Evolutionary conservation across 2,329 filamentous ascomycete genomes (phyloP).

Genomic region (Cytospora mali): DNA sequence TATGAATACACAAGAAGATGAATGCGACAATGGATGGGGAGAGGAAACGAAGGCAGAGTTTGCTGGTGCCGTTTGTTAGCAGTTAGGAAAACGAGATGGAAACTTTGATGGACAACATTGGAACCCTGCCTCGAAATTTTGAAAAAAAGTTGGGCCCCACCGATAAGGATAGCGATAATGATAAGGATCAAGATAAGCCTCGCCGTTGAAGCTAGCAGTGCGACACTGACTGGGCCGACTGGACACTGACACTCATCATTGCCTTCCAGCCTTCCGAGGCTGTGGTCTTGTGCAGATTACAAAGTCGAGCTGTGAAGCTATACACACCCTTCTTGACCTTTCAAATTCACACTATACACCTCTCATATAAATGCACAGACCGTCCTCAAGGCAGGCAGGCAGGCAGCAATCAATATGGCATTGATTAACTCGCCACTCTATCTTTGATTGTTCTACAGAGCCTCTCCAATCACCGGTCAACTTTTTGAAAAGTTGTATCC

Average conservation of each 20-base stretch:
- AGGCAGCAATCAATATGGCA: background rate
- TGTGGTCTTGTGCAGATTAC: background rate
- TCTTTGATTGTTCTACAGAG: background rate
- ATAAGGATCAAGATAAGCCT: constrained; percentile 2
- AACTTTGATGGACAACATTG: constrained; percentile 7
- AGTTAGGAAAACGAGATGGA: constrained; percentile 11
- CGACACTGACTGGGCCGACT: background rate
- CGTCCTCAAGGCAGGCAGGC: background rate
- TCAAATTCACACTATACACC: background rate
- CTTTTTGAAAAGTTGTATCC: too few relatives aligned
- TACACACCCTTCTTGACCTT: background rate
- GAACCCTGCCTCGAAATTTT: constrained; percentile 27
- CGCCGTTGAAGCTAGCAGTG: background rate
- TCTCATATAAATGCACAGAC: background rate
- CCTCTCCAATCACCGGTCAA: too few relatives aligned
- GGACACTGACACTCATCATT: too few relatives aligned
- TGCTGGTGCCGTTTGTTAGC: constrained; percentile 16
- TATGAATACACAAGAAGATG: background rate
- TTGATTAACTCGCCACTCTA: background rate
- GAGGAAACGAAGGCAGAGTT: constrained; percentile 8
- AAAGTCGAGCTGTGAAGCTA: background rate
- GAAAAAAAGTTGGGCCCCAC: constrained; percentile 27
- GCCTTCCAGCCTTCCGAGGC: too few relatives aligned
- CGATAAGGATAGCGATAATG: constrained; percentile 18
- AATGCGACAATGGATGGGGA: background rate